Evolutionary conservation across 768 basidiomycete genomes (phyloP).

Genomic region (Rhodocollybia butyracea): DNA sequence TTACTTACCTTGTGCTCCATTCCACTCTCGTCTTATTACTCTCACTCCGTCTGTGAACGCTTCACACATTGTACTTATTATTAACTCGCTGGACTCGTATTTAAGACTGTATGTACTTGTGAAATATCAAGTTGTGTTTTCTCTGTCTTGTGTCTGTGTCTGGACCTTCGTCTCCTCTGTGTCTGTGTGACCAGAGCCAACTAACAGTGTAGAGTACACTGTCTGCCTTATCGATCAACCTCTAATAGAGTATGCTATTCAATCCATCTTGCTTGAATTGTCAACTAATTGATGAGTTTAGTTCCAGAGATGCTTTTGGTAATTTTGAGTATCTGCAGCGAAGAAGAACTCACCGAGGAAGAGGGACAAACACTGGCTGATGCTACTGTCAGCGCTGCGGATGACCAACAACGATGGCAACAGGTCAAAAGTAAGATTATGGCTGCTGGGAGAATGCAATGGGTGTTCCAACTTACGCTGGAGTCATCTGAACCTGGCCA

Average conservation of each 20-base stretch:
- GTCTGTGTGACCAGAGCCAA: no score
- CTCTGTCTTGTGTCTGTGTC: no score
- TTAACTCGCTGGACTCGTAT: no score
- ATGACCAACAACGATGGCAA: constrained; percentile 57
- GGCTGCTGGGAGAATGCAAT: constrained; percentile 86
- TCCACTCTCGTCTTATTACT: no score
- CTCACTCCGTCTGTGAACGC: no score
- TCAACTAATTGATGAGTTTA: constrained; percentile 30
- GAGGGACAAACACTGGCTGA: constrained; percentile 25
- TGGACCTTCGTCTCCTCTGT: no score
- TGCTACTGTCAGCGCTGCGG: constrained; percentile 27
- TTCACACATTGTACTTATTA: no score
- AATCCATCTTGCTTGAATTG: constrained; percentile 15
- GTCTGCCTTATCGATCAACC: no score
- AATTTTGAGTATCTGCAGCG: constrained; percentile 86
- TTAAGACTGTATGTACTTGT: no score
- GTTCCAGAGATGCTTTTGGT: constrained; percentile 98
- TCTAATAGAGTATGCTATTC: constrained; percentile 73
- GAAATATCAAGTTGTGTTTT: no score
- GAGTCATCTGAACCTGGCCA: background rate
- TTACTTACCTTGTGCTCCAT: no score
- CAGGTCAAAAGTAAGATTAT: constrained; percentile 93
- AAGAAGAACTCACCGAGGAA: constrained; percentile 38
- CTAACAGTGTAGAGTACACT: no score
- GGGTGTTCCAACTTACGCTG: constrained; percentile 83